Percentiles rank a stretch among this genome's conserved stretches.
phyloP scores from a whole-genome alignment of 768 basidiomycete genomes.

The Pleurotus tuber-regium region DNA sequence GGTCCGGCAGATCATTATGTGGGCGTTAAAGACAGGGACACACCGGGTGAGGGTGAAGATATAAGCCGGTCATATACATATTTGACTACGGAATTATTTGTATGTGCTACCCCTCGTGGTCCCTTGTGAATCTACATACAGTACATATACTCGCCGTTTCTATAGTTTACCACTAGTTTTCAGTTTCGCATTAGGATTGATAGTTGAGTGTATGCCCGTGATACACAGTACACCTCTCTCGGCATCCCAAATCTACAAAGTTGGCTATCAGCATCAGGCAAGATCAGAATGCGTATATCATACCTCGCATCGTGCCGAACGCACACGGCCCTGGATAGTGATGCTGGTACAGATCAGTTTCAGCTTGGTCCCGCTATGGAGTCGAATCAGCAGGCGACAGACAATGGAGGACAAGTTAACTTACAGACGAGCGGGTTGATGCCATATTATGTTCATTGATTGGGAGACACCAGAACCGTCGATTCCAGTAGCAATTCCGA shows the following conservation, averaged over 20 bases:
- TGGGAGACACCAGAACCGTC: constrained; percentile 49
- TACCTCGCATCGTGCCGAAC: constrained; percentile 45
- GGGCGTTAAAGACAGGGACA: neutral
- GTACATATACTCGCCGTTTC: no score
- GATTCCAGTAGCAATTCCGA: constrained; percentile 36
- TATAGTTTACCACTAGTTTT: neutral
- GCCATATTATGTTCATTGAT: constrained; percentile 50
- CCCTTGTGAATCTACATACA: no score
- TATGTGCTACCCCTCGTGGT: no score
- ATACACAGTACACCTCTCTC: neutral
- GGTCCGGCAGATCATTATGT: no score
- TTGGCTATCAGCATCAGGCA: no score
- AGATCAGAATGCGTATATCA: constrained; percentile 3
- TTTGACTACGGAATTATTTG: neutral
- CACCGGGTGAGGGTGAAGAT: no score
- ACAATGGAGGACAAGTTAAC: constrained; percentile 23
- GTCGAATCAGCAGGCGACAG: neutral
- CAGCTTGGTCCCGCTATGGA: constrained; percentile 37
- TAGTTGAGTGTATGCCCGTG: constrained; percentile 5
- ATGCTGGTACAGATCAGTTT: constrained; percentile 40
- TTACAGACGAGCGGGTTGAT: constrained; percentile 38
- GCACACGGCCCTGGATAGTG: constrained; percentile 39
- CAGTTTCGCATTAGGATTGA: neutral
- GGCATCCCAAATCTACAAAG: constrained; percentile 5
- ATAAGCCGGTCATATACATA: neutral